Evolutionary conservation across 805 yeast species (phyloP).

Genomic region (Teunomyces gatunensis): DNA sequence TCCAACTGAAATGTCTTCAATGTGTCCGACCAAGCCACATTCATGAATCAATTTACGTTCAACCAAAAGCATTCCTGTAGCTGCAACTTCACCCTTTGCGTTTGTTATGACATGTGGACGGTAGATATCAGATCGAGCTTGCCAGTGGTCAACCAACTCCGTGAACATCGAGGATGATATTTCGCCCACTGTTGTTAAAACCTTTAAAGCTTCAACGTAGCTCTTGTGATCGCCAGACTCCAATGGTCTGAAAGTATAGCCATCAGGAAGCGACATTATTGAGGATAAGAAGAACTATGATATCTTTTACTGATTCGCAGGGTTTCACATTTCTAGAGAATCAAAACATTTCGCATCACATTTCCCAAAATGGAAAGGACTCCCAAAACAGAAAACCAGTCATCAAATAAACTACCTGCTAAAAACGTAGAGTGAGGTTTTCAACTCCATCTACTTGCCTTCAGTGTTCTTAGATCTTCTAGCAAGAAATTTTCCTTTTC

Average conservation of each 20-base stretch:
- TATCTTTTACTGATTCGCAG: background rate
- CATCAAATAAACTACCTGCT: too few relatives aligned
- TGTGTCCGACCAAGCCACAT: constrained; percentile 86
- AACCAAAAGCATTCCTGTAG: constrained; percentile 76
- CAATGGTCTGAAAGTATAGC: constrained; percentile 63
- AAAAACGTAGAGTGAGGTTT: background rate
- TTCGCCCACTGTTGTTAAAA: constrained; percentile 81
- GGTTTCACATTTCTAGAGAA: background rate
- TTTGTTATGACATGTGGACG: constrained; percentile 68
- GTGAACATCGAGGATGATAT: constrained; percentile 51
- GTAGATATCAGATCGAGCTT: constrained; percentile 49
- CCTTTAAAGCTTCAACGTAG: constrained; percentile 59
- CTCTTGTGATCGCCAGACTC: constrained; percentile 59
- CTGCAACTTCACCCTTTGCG: constrained; percentile 56
- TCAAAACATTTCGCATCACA: constrained; percentile 3
- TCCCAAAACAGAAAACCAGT: background rate
- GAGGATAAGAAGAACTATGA: background rate
- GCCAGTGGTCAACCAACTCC: constrained; percentile 59
- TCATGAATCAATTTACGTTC: constrained; percentile 83
- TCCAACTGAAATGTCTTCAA: constrained; percentile 89
- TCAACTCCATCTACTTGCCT: background rate
- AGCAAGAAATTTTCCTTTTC: too few relatives aligned
- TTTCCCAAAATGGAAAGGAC: background rate
- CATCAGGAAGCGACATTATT: constrained; percentile 49
- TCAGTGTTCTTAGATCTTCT: too few relatives aligned